Base-by-base conservation (phyloP, 1,284 basidiomycete genomes). In the Ganoderma leucocontextum region DNA sequence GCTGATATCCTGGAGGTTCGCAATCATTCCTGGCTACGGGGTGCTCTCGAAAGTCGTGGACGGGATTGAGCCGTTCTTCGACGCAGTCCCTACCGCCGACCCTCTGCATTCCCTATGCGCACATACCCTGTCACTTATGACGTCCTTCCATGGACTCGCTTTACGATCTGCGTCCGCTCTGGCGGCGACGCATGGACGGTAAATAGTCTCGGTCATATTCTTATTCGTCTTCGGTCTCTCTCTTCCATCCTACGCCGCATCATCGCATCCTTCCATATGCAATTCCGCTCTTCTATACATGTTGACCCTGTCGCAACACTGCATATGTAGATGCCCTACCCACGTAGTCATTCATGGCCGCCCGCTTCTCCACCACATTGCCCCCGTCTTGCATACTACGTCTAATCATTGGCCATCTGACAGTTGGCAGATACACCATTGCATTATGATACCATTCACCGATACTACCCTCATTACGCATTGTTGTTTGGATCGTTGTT, bases 1-100 rank as follows among this genome's bases (percentile, higher is more conserved):
- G 88, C 90, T 10, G 90, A 87, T 49, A 92, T 97, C 66, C 80
- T 82, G 38, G 87, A 95, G 79, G 86, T 97, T n/a, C 85, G 87
- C 65, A 80, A 79, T 15, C 94, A 96, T 80, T 84, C 83, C n/a
- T 97, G 95, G 95, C 80, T 96, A 62, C 72, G 72, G 63, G 78
- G 78, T 62, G 79, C 79, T 41, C 75, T 80, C 59, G 79, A 81
- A 49, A 66, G 72, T 59, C 70, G 60, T 29, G 71, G 66, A 39
- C 63, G 63, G 60, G 71, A 70, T 29, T 67, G 67, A 72, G 22
- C 5, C 58, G n/a, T 38, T 15, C 25, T 39, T 57, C 25, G 5
- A 38, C 25, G 17, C 47, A 35, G 13, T 25, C 29, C 15, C 22
- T 13, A 35, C 29, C 19, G 4, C 25, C 17, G 25, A 38, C 19